Percentiles rank a stretch among this genome's conserved stretches.
Evolutionary conservation across 805 yeast species (phyloP).

Genomic region (Teunomyces stri): DNA sequence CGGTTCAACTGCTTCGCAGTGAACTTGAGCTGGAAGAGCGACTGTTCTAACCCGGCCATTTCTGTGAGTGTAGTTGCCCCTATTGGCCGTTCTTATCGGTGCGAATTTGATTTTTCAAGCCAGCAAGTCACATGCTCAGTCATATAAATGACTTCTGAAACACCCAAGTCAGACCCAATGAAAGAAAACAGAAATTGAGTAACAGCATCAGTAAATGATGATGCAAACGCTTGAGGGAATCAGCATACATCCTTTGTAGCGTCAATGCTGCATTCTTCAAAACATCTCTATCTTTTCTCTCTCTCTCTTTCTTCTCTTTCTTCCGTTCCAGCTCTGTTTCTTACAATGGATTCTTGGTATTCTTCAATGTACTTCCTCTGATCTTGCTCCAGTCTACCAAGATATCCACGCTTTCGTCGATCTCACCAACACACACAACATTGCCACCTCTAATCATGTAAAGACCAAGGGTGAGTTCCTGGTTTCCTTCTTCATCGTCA

Average conservation of each 20-base stretch:
- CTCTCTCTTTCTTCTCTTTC: not conserved
- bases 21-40: conserved; percentile 45
- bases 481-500: conserved; percentile 35
- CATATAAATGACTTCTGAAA: too few species aligned
- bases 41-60: conserved; percentile 30
- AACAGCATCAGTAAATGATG: too few species aligned
- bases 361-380: conserved; percentile 32
- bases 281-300: too few species aligned
- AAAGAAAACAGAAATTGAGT: too few species aligned
- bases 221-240: too few species aligned
- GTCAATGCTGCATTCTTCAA: not conserved
- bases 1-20: conserved; percentile 90
- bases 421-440: conserved; percentile 54
- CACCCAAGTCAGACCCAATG: too few species aligned
- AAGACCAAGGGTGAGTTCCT: conserved; percentile 45
- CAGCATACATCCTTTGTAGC: too few species aligned
- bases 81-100: not conserved
- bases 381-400: conserved; percentile 41
- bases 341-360: conserved; percentile 40
- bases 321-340: too few species aligned
- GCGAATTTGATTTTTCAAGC: not conserved
- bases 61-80: not conserved
- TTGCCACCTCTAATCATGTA: conserved; percentile 58
- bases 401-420: conserved; percentile 43
- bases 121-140: not conserved